These are phyloP conservation scores for Aspergillus sp. DNA, from an alignment of 2,329 filamentous ascomycete genomes.

Conservation along the genomic window DNA sequence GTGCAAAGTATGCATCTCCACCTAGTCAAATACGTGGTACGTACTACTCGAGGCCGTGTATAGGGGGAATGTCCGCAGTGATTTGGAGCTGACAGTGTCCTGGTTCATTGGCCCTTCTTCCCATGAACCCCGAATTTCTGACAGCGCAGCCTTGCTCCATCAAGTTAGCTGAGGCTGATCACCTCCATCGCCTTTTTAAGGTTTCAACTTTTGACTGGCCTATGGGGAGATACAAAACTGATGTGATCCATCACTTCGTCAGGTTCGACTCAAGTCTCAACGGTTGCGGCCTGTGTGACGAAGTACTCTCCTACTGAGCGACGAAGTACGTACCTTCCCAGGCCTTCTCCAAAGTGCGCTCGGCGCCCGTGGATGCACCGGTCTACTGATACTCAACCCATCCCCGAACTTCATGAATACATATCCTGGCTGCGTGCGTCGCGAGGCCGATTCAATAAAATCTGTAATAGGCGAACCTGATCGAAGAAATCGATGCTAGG, in stretches of 20 bases:
- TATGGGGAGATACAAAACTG: background rate
- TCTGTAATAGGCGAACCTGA: conserved; percentile 4
- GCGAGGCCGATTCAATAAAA: background rate
- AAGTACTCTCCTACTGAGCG: background rate
- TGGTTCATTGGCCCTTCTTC: background rate
- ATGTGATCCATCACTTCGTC: conserved; percentile 14
- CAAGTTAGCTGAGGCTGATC: conserved; percentile 8
- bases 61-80: background rate
- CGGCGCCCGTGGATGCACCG: background rate
- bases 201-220: background rate
- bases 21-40: conserved; percentile 5
- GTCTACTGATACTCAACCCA: background rate
- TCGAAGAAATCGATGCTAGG: background rate
- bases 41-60: background rate
- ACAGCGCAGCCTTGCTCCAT: conserved; percentile 4
- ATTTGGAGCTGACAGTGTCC: background rate
- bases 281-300: conserved; percentile 6
- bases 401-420: conserved; percentile 14
- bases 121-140: conserved; percentile 1
- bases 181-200: background rate
- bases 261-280: conserved; percentile 4
- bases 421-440: background rate
- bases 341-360: background rate
- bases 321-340: background rate
- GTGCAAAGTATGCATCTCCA: conserved; percentile 10